These are phyloP conservation scores for Omphalea diandra DNA, from an alignment of 441 rosid genomes.

Conservation along the genomic window DNA sequence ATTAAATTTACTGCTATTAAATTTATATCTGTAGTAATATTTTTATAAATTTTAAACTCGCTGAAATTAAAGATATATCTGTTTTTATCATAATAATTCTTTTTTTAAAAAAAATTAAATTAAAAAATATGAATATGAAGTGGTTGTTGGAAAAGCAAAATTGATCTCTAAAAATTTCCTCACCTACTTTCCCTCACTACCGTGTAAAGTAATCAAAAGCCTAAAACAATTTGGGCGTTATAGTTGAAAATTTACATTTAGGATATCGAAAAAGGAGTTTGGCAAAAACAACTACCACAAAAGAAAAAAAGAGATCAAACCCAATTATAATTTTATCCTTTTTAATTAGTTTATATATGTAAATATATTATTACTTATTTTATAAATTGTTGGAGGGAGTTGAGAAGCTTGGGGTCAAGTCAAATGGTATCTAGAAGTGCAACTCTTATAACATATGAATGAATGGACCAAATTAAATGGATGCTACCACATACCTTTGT, in stretches of 20 bases:
- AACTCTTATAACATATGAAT: neutral
- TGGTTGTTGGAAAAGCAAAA: constrained; percentile 17
- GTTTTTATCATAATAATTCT: too few relatives aligned
- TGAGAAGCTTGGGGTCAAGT: neutral
- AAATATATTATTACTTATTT: too few relatives aligned
- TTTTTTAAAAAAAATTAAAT: neutral
- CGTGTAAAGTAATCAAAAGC: neutral
- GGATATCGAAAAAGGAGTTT: too few relatives aligned
- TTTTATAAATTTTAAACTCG: too few relatives aligned
- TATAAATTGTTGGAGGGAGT: neutral
- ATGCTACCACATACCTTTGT: neutral
- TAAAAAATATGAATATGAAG: constrained; percentile 8
- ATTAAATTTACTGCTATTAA: too few relatives aligned
- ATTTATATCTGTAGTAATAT: too few relatives aligned
- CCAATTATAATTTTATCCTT: too few relatives aligned
- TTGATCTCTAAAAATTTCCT: neutral
- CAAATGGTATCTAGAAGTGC: constrained; percentile 12
- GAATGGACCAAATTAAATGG: constrained; percentile 18
- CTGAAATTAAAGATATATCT: too few relatives aligned
- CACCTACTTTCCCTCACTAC: constrained; percentile 10
- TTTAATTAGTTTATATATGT: too few relatives aligned
- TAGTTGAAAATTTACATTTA: too few relatives aligned
- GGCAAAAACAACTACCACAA: too few relatives aligned
- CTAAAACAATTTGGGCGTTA: neutral
- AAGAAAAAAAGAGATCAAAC: too few relatives aligned